Evolutionary conservation across 2,329 filamentous ascomycete species (phyloP).

Genomic region (Diaporthe batatas): DNA sequence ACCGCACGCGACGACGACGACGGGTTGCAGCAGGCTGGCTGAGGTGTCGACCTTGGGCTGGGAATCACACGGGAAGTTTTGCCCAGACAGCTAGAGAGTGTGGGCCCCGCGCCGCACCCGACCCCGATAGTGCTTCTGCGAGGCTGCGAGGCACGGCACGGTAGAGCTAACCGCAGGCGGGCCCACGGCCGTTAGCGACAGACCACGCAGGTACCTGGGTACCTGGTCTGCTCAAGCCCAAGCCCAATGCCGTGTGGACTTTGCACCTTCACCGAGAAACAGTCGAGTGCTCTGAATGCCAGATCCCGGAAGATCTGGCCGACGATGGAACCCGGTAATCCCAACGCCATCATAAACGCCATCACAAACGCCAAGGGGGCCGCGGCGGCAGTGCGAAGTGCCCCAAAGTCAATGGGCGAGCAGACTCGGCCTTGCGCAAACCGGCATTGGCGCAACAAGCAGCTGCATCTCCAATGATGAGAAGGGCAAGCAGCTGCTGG

Average conservation of each 20-base stretch:
- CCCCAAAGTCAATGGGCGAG: slow-evolving; percentile 29
- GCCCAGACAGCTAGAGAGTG: background rate
- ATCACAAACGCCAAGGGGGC: too few species aligned
- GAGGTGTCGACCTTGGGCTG: slow-evolving; percentile 20
- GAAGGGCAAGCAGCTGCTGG: background rate
- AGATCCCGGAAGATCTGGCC: too few species aligned
- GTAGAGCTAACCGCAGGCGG: slow-evolving; percentile 11
- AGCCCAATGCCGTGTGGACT: background rate
- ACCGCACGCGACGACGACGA: slow-evolving; percentile 35
- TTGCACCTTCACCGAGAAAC: background rate
- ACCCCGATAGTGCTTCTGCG: slow-evolving; percentile 9
- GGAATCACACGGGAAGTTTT: slow-evolving; percentile 24
- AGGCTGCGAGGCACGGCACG: slow-evolving; percentile 29
- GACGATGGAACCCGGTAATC: background rate
- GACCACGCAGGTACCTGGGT: too few species aligned
- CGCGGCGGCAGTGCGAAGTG: slow-evolving; percentile 10
- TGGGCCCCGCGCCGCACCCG: slow-evolving; percentile 30
- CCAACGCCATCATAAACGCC: background rate
- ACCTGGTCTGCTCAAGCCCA: background rate
- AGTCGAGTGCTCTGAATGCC: too few species aligned
- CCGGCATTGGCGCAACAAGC: slow-evolving; percentile 17
- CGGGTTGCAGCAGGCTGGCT: slow-evolving; percentile 5
- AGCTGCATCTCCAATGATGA: slow-evolving; percentile 13
- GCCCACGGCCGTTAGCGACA: slow-evolving; percentile 11
- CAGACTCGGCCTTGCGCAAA: slow-evolving; percentile 32